These are phyloP conservation scores for Myrica gale DNA, from an alignment of 306 rosid species.

Conservation along the genomic window DNA sequence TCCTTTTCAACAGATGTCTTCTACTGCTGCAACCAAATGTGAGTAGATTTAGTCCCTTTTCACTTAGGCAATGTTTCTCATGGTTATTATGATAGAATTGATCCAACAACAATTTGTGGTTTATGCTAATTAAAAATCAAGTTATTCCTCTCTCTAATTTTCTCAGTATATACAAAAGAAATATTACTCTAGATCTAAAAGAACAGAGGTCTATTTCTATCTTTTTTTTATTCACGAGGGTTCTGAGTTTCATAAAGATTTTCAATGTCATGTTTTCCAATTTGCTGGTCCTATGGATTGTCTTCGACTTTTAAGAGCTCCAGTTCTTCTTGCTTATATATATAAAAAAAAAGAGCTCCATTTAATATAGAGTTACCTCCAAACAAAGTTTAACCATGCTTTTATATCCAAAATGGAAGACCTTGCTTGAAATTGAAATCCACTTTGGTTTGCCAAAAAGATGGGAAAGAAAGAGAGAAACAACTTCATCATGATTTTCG, in stretches of 20 bases:
- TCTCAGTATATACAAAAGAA: neutral
- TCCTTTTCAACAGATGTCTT: neutral
- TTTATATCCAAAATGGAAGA: neutral
- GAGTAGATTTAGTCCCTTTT: neutral
- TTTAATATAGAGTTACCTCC: neutral
- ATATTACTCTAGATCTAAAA: neutral
- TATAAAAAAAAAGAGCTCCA: neutral
- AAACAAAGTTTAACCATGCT: neutral
- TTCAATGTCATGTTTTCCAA: neutral
- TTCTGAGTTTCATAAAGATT: neutral
- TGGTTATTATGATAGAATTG: neutral
- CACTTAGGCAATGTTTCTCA: neutral
- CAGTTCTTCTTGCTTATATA: no score
- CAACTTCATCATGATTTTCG: neutral
- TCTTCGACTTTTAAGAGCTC: neutral
- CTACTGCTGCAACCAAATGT: neutral
- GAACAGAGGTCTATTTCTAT: neutral
- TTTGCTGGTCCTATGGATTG: neutral
- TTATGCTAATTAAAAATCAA: neutral
- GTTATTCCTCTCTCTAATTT: neutral
- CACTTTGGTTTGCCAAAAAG: constrained; percentile 1
- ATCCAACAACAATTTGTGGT: neutral
- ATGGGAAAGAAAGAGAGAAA: neutral
- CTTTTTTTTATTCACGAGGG: neutral
- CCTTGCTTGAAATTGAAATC: neutral